These are phyloP conservation scores for Geotrichum bryndzae DNA, from an alignment of 1,139 yeast genomes.

Conservation along the genomic window DNA sequence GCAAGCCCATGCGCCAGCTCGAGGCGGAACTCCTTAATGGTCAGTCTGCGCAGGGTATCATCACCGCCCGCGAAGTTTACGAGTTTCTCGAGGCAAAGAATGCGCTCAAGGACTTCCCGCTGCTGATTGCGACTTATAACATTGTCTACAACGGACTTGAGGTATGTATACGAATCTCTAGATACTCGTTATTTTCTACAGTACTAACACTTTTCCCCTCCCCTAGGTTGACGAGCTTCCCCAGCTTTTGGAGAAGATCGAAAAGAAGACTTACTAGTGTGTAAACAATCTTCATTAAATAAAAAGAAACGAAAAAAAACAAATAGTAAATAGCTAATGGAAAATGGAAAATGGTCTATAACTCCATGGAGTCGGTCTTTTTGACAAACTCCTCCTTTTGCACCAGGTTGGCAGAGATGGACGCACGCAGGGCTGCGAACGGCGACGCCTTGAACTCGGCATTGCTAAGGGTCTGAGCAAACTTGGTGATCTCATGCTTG, in stretches of 20 bases:
- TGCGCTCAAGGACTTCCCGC: slow-evolving; percentile 69
- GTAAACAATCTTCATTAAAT: not conserved
- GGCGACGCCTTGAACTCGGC: slow-evolving; percentile 26
- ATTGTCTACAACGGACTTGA: slow-evolving; percentile 59
- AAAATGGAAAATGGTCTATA: not conserved
- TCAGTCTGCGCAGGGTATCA: slow-evolving; percentile 89
- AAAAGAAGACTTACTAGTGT: not conserved
- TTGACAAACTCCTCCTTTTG: slow-evolving; percentile 23
- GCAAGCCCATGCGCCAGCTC: slow-evolving; percentile 66
- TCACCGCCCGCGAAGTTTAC: slow-evolving; percentile 84
- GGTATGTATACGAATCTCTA: not conserved
- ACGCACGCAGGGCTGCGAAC: slow-evolving; percentile 26
- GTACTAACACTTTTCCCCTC: not conserved
- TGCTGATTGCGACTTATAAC: slow-evolving; percentile 77
- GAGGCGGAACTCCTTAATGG: slow-evolving; percentile 83
- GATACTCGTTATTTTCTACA: not conserved
- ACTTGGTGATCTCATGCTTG: slow-evolving; percentile 29
- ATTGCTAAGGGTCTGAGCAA: slow-evolving; percentile 25
- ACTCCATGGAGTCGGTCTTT: slow-evolving; percentile 7
- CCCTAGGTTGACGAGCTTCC: slow-evolving; percentile 1
- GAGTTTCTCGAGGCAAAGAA: slow-evolving; percentile 63
- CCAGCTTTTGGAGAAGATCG: not conserved
- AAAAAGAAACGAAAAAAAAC: not conserved
- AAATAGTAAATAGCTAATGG: not conserved
- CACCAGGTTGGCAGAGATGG: slow-evolving; percentile 23